phyloP scores from a whole-genome alignment of 345 rosid species.

The Anacardium occidentale region DNA sequence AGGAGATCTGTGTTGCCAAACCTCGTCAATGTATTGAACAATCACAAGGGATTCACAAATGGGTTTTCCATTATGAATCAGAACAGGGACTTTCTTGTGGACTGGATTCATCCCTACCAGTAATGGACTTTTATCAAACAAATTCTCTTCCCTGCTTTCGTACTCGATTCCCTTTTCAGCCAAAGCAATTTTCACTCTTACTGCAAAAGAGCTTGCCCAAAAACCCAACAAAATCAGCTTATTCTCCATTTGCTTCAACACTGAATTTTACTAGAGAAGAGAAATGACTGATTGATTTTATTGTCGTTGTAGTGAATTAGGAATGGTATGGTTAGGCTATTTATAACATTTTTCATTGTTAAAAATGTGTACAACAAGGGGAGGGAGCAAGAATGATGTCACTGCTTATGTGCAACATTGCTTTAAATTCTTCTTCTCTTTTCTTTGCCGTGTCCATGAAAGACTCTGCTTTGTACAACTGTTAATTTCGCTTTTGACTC shows the following conservation, averaged over 20 bases:
- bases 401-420: background rate
- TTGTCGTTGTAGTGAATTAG: no score
- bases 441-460: no score
- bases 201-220: background rate
- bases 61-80: slow-evolving; percentile 1
- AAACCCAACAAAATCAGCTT: background rate
- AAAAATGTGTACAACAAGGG: background rate
- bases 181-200: background rate
- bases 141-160: background rate
- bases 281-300: no score
- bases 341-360: no score
- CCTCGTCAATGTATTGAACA: slow-evolving; percentile 1
- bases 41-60: background rate
- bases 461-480: no score
- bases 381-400: background rate
- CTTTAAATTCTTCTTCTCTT: no score
- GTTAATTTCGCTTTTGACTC: no score
- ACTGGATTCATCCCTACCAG: background rate
- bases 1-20: background rate
- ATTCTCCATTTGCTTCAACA: background rate
- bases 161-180: slow-evolving; percentile 12
- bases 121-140: background rate
- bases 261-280: background rate
- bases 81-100: background rate
- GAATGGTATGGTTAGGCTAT: no score